Conservation (phyloP, 345 rosid species). For the Punica granatum region DNA sequence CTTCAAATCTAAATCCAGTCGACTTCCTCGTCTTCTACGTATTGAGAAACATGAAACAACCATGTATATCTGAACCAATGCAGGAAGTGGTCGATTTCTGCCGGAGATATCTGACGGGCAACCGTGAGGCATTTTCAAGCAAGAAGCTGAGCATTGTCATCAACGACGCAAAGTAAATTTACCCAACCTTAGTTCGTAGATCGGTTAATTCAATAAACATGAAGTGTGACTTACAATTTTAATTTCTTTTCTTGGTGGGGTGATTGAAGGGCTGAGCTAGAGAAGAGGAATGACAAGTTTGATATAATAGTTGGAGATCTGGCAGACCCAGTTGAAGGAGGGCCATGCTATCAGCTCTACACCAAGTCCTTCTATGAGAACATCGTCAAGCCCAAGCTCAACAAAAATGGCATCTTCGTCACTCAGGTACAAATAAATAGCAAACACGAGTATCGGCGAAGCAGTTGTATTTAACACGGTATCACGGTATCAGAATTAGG, state of each 20-base stretch:
- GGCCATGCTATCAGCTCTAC: conserved; percentile 96
- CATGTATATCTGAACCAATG: background rate
- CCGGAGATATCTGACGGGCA: conserved; percentile 52
- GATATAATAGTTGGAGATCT: conserved; percentile 93
- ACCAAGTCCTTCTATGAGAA: conserved; percentile 81
- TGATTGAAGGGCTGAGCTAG: conserved; percentile 63
- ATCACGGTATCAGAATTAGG: too few relatives aligned
- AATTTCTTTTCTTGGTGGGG: too few relatives aligned
- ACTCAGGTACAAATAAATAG: conserved; percentile 49
- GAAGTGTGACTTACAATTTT: too few relatives aligned
- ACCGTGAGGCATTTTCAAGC: conserved; percentile 66
- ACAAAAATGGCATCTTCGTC: conserved; percentile 70
- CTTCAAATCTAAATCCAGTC: too few relatives aligned
- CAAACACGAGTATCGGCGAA: too few relatives aligned
- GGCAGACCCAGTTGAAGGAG: conserved; percentile 97
- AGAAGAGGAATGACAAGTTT: conserved; percentile 61
- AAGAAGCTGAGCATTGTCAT: conserved; percentile 73
- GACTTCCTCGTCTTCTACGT: too few relatives aligned
- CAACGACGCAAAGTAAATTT: conserved; percentile 74
- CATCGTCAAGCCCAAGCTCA: conserved; percentile 75
- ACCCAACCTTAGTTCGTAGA: background rate
- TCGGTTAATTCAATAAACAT: background rate
- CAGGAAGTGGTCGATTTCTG: conserved; percentile 96
- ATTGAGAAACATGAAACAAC: background rate
- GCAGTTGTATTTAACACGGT: too few relatives aligned